Base-by-base conservation (phyloP, 1,139 yeast species). In the Suhomyces bolitotheri region DNA sequence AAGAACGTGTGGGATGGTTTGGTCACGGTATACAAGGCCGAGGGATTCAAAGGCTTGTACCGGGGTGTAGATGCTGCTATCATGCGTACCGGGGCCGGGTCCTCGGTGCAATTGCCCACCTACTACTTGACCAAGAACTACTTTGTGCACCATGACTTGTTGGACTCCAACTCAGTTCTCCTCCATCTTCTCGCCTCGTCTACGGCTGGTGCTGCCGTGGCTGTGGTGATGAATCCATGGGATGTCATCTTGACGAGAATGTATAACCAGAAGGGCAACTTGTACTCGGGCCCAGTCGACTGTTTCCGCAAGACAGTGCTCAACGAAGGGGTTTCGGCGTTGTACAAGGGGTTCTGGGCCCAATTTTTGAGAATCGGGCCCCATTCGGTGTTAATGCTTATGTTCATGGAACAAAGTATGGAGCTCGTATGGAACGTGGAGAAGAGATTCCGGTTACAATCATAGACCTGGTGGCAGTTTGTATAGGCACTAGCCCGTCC, bases 21-120 rank as follows among this genome's bases (percentile, higher is more conserved):
- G 22, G 50, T 62, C 10, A 69, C 79, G 22, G 79, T 92, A 27
- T 78, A 67, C 54, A 64, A 62, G 33, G 60, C 73, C 1, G 96
- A 87, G 53, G 97, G 97, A 3, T 32, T 88, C 43, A 64, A 60
- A 37, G 97, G 97, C 2, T 68, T 86, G 42, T 90, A 80, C 62
- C 73, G 95, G 44, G 98, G 98, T 44, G 88, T 89, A 4, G 96
- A 88, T 57, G 96, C 98, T 3, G 97, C 98, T 1, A 77, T 89
- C 29, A 65, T 92, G 45, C 77, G 98, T 61, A 92, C 98, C 1
- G 96, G 97, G 52, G 86, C 92, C 32, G 98, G 98, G 2, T 90
- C 97, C 8, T 76, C 96, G 23, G 97, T 89, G 20, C 98, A 92
- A 66, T 69, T 92, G 50, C 97, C 98, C n/a, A 79, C 89, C 33